Base-by-base conservation (phyloP, 441 rosid genomes). In the Croton laevigatus region DNA sequence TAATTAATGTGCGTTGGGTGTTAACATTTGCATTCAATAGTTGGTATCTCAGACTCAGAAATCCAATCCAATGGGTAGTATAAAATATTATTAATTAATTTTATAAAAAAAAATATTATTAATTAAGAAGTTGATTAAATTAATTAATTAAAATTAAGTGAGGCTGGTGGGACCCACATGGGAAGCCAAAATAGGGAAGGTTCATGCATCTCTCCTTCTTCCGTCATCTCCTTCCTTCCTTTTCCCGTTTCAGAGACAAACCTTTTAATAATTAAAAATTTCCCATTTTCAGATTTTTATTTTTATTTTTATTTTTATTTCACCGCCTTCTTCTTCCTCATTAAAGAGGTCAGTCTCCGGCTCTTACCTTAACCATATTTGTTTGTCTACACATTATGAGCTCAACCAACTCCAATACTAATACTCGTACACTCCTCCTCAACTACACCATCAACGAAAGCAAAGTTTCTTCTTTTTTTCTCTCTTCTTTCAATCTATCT, bases 161-260 rank as follows among this genome's bases (percentile, higher is more conserved):
- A 9, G 55, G 55, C 6, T 8, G 64, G 49, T 1, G 48, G 60
- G 70, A 3, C 42, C 49, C 59, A 37, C 70, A 5, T 0, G 4
- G 45, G 32, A 0, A 37, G 8, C 5, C 19, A 46, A 65, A 14
- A 23, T 9, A 7, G 17, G 44, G 57, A 48, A 65, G 49, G 60
- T 66, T 12, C 70, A 66, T 66, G 70, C 36, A 66, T 22, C 60
- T 37, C 8, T 53, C 7, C 59, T 12, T 9, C 36, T 4, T 51
- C 54, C 6, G 20, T 49, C 23, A 9, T 17, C 13, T 11, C 16
- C 17, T 10, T 8, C 32, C 9, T 11, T 19, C 11, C 0, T 17
- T 12, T 9, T n/a, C 37, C 48, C 65, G 8, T 51, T 17, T 5
- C 22, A 16, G 0, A 51, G 5, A 51, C 19, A 4, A 51, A n/a